Base-by-base conservation (phyloP, 495 filamentous ascomycete species). In the Podospora pseudocomata region DNA sequence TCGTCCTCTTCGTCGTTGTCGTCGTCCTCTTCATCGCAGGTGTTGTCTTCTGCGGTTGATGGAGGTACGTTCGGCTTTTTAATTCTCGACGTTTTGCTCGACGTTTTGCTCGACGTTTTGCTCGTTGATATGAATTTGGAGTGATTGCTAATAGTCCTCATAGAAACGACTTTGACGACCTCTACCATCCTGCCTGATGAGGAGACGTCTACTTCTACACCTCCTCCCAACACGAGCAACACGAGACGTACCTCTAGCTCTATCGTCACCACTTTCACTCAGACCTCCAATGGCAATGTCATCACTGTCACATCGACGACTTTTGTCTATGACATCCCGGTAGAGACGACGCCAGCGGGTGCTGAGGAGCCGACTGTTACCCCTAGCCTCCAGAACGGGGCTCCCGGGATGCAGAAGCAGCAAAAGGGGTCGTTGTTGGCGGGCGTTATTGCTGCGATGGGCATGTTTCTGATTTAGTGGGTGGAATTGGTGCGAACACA, bases 231-330 rank as follows among this genome's bases (percentile, higher is more conserved):
- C 9, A 49, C 39, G 39, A 49, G 13, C 39, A 65, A 64, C 23
- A 49, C 67, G 1, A 63, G 64, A n/a, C 67, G 44, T 55, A 70
- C 69, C 39, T 74, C 72, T 28, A 73, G 62, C 55, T 54, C 67
- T 26, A 63, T 75, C 2, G 54, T 69, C 13, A 44, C 58, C 39
- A 78, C 80, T 0, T 73, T 76, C 56, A 81, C 78, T 11, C 77
- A 74, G 11, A 83, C 80, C 0, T 71, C 78, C 7, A 75, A 78
- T 67, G 82, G 82, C 15, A 76, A 64, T 6, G 74, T 77, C 67
- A 69, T 78, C 16, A 67, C 73, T 59, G 64, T 78, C 7, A 75
- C 72, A 16, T 60, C 62, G 23, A 76, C 74, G 3, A 69, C 71
- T 3, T 76, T 62, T 49, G 78, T 80, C 20, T 61, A 55, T 16